phyloP scores from a whole-genome alignment of 768 basidiomycete genomes.

The Heimioporus sp. region DNA sequence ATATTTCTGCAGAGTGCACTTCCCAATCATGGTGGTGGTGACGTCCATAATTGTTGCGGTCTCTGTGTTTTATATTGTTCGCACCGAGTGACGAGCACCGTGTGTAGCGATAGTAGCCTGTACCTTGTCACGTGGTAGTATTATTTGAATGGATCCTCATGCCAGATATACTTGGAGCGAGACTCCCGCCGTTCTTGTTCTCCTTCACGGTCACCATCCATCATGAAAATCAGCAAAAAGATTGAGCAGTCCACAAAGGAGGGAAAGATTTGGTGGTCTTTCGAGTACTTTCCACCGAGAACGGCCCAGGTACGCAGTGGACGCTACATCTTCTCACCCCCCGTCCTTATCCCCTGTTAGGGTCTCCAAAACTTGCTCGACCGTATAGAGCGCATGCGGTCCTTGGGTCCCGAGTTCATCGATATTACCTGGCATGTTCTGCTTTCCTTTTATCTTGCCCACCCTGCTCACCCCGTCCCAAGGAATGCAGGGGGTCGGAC shows the following conservation, averaged over 20 bases:
- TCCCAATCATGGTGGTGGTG: slow-evolving; percentile 50
- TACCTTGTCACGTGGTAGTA: slow-evolving; percentile 19
- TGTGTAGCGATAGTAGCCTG: not conserved
- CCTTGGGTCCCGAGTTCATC: slow-evolving; percentile 93
- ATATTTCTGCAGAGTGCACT: slow-evolving; percentile 41
- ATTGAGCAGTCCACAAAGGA: slow-evolving; percentile 83
- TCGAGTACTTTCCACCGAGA: slow-evolving; percentile 96
- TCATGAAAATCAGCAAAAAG: slow-evolving; percentile 95
- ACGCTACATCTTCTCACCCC: slow-evolving; percentile 1
- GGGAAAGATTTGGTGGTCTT: slow-evolving; percentile 94
- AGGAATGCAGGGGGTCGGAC: slow-evolving; percentile 96
- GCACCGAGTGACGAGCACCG: slow-evolving; percentile 12
- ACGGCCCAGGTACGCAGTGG: slow-evolving; percentile 75
- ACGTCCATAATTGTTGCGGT: slow-evolving; percentile 48
- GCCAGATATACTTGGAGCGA: not conserved
- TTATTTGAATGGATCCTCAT: slow-evolving; percentile 9
- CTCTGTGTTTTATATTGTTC: slow-evolving; percentile 48
- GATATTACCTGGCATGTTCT: slow-evolving; percentile 86
- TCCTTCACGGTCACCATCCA: slow-evolving; percentile 5
- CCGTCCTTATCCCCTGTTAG: not conserved
- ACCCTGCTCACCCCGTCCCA: slow-evolving; percentile 29
- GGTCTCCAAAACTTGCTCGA: slow-evolving; percentile 90
- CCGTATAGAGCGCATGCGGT: slow-evolving; percentile 97
- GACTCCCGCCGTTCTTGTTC: slow-evolving; percentile 12
- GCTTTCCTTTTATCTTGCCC: slow-evolving; percentile 1